Conservation (phyloP, 2,329 filamentous ascomycete genomes). For the Pseudogymnoascus sp. region DNA sequence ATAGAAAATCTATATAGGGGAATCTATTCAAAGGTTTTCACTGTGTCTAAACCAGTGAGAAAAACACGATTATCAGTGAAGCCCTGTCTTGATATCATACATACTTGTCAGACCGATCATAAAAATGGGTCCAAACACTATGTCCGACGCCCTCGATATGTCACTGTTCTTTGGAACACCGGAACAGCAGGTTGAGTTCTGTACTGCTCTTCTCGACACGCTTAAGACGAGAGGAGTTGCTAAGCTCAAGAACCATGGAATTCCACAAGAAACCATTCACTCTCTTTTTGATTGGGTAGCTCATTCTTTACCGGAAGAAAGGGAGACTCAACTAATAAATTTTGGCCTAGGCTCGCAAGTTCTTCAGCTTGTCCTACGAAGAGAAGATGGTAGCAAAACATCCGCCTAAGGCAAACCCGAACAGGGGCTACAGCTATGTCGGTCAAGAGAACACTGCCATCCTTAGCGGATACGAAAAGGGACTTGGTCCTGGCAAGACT, state of each 20-base stretch:
- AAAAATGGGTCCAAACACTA: too few relatives aligned
- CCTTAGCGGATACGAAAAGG: not conserved
- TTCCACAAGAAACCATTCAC: too few relatives aligned
- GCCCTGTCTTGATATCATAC: too few relatives aligned
- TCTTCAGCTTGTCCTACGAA: slow-evolving; percentile 17
- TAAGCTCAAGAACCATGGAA: too few relatives aligned
- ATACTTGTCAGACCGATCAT: too few relatives aligned
- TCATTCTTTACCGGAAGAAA: not conserved
- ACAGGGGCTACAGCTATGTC: not conserved
- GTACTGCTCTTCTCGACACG: too few relatives aligned
- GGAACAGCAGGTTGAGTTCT: too few relatives aligned
- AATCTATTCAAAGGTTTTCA: not conserved
- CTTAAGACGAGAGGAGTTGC: too few relatives aligned
- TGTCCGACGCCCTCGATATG: too few relatives aligned
- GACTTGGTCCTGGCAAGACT: not conserved
- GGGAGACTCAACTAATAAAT: not conserved
- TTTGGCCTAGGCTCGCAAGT: not conserved
- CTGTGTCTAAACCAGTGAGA: not conserved
- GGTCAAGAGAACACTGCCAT: not conserved
- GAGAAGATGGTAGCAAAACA: slow-evolving; percentile 42
- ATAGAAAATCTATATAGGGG: not conserved
- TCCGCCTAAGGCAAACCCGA: slow-evolving; percentile 21
- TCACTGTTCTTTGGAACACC: too few relatives aligned
- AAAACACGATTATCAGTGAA: too few relatives aligned
- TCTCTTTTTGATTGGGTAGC: not conserved